phyloP scores from a whole-genome alignment of 352 stramenopile genomes.

The Pythium sp. region DNA sequence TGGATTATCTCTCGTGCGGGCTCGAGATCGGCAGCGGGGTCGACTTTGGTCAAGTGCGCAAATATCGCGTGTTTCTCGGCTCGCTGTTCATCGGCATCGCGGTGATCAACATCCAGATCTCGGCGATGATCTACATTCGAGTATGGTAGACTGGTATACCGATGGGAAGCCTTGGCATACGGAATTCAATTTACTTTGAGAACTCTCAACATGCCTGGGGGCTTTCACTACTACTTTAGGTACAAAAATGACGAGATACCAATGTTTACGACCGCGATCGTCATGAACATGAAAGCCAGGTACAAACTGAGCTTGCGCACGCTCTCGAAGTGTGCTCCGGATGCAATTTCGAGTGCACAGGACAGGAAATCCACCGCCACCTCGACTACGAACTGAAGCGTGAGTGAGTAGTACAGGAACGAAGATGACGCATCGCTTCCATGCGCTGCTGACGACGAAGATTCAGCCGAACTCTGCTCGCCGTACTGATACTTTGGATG shows the following conservation, averaged over 20 bases:
- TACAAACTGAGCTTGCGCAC: slow-evolving; percentile 25
- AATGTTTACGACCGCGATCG: slow-evolving; percentile 32
- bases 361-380: slow-evolving; percentile 4
- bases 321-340: slow-evolving; percentile 12
- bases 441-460: not conserved
- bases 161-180: too few relatives aligned
- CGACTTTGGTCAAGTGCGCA: not conserved
- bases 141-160: too few relatives aligned
- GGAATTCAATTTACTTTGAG: too few relatives aligned
- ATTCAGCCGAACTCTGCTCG: not conserved
- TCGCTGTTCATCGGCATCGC: too few relatives aligned
- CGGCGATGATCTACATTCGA: too few relatives aligned
- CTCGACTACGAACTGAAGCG: slow-evolving; percentile 8
- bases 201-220: too few relatives aligned
- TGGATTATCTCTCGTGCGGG: not conserved
- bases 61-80: too few relatives aligned
- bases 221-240: slow-evolving; percentile 14
- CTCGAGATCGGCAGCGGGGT: not conserved
- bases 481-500: slow-evolving; percentile 29
- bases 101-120: too few relatives aligned
- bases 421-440: not conserved
- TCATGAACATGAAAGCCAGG: slow-evolving; percentile 30
- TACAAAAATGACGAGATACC: slow-evolving; percentile 36
- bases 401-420: not conserved
- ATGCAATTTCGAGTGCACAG: slow-evolving; percentile 10